Base-by-base conservation (phyloP, 2,329 filamentous ascomycete species). In the Talaromyces albobiverticillius region DNA sequence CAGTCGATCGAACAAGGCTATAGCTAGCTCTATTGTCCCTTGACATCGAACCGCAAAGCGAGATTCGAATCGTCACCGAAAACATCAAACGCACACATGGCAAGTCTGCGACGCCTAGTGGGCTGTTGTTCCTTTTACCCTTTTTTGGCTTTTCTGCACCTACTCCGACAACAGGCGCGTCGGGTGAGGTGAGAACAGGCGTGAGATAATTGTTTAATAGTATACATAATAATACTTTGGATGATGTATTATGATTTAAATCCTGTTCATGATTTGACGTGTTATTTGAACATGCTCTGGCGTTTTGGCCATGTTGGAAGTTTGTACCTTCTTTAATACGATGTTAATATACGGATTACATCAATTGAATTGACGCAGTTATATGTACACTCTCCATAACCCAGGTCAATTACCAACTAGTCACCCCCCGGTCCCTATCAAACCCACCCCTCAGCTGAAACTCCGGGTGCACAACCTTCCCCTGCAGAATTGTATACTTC, bases 391-490 rank as follows among this genome's bases (percentile, higher is more conserved):
- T n/a, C n/a, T n/a, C n/a, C n/a, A n/a, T n/a, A n/a, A n/a, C n/a
- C n/a, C n/a, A n/a, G n/a, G n/a, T n/a, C n/a, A n/a, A n/a, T 65
- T 51, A 72, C 70, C 70, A 72, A 57, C 91, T 95, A 67, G 89
- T 83, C 62, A 95, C 55, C 6, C 88, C 87, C 65, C 79, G 88
- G 42, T 74, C 75, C 43, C 89, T 78, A 74, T 96, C 89, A 71
- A 96, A 95, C 0, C 92, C 92, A 11, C 89, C 92, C 57, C 92
- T 76, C 58, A 96, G 72, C 76, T 96, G 90, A 40, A 79, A 81
- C 66, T 88, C 88, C 0, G 90, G 89, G 77, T 95, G 92, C 48
- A 96, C 86, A 18, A 96, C 84, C 74, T 95, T 95, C 8, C 93
- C 93, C 72, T 93, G 85, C 62, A 96, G 69, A 3, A 96, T 79